Conservation (phyloP, 2,329 filamentous ascomycete species). For the Colletotrichum sp. region DNA sequence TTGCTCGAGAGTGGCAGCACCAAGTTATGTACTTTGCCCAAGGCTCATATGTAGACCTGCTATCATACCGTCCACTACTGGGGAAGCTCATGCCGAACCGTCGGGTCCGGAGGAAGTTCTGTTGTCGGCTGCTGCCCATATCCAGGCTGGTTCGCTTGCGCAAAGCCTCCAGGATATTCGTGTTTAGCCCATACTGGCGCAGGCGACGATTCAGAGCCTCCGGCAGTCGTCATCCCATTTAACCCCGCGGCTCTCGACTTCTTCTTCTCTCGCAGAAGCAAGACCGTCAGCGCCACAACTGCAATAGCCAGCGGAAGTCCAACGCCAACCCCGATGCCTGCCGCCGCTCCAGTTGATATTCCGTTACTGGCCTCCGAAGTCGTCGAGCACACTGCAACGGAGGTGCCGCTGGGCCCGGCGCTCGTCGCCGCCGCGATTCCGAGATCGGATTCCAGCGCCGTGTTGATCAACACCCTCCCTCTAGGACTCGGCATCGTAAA, state of each 20-base stretch:
- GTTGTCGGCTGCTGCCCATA: background rate
- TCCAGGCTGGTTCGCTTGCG: background rate
- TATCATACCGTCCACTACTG: background rate
- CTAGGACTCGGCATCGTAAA: background rate
- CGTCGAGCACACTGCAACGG: background rate
- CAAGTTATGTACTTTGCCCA: background rate
- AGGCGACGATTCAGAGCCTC: background rate
- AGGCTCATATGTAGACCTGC: background rate
- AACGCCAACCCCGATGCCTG: constrained; percentile 13
- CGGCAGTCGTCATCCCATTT: background rate
- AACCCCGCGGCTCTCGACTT: background rate
- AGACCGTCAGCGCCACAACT: background rate
- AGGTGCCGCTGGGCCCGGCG: background rate
- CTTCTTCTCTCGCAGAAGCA: constrained; percentile 14
- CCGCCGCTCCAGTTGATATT: background rate
- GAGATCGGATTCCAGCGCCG: background rate
- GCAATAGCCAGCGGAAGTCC: constrained; percentile 6
- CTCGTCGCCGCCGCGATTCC: background rate
- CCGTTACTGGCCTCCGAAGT: background rate
- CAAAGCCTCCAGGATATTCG: background rate
- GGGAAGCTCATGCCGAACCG: background rate
- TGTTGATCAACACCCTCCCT: background rate
- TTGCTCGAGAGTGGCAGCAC: background rate
- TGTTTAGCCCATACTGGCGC: background rate
- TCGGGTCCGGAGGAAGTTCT: background rate